Base-by-base conservation (phyloP, 1,284 basidiomycete species). In the Microbotryum silenes-acaulis region DNA sequence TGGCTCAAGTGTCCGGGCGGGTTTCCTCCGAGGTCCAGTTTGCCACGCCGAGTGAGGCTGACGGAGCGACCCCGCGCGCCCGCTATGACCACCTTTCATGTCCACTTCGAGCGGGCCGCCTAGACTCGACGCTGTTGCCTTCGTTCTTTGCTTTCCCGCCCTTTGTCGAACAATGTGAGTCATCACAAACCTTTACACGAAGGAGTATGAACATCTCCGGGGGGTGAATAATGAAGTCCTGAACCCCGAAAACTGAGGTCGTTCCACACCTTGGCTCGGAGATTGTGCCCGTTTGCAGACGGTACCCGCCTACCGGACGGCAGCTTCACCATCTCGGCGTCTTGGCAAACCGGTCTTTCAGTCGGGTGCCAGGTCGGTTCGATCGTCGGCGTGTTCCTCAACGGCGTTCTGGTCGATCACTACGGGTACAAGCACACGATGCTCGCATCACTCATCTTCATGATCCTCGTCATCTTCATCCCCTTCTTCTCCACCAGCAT, bases 331-430 rank as follows among this genome's bases (percentile, higher is more conserved):
- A 72, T 81, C 20, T 71, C 78, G 0, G 77, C 79, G 0, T 65
- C 73, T 29, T 80, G 79, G 79, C 78, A 80, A 64, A 72, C 77
- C 16, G 79, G 78, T 51, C 71, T 79, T 23, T 72, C 71, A 16
- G 77, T 77, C 65, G 73, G 70, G 14, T 72, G 71, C 27, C 53
- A 66, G 45, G 73, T 72, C 37, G 75, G 76, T 46, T 27, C 56
- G 62, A 77, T 79, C 64, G 72, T 79, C 46, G 78, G 78, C 56
- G 72, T 79, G 12, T 60, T 72, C 55, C 62, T 76, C 37, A 77
- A 76, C 59, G 74, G 74, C 58, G 71, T 62, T 56, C 20, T 56
- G 42, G 46, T 46, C 3, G 78, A 79, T 51, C 71, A 74, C 29
- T 77, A 73, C 58, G 78, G 78, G n/a, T 50, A 33, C 47, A 20